These are phyloP conservation scores for Ophiocordyceps camponoti-saundersi DNA, from an alignment of 2,329 filamentous ascomycete species.

Conservation along the genomic window DNA sequence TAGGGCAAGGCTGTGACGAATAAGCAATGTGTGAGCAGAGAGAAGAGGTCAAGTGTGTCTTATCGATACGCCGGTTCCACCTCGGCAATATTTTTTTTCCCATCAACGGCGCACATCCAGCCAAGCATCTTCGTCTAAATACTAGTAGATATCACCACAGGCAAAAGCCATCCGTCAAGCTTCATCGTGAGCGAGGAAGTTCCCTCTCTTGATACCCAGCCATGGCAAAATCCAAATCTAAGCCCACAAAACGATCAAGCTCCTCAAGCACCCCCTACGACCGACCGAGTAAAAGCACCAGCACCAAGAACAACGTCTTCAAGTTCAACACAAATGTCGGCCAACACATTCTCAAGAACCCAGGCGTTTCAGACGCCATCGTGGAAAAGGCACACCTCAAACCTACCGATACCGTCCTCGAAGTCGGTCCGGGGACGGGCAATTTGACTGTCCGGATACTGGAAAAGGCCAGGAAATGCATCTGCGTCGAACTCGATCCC, in stretches of 20 bases:
- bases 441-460: constrained; percentile 82
- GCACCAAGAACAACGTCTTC: constrained; percentile 65
- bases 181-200: neutral
- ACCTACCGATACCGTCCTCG: constrained; percentile 76
- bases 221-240: constrained; percentile 35
- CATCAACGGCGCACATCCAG: too few relatives aligned
- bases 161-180: too few relatives aligned
- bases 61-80: neutral
- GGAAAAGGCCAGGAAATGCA: constrained; percentile 65
- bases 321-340: constrained; percentile 90
- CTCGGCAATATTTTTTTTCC: neutral
- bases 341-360: constrained; percentile 83
- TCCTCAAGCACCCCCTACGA: constrained; percentile 26
- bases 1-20: neutral
- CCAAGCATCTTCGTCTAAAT: too few relatives aligned
- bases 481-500: constrained; percentile 85
- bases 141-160: too few relatives aligned
- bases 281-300: constrained; percentile 12
- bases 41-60: neutral
- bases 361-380: constrained; percentile 61
- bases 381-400: constrained; percentile 68
- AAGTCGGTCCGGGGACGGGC: constrained; percentile 81
- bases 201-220: neutral
- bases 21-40: neutral
- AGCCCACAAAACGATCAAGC: constrained; percentile 30